Conservation (phyloP, 148 eudicot genomes). For the Heliamphora exappendiculata region DNA sequence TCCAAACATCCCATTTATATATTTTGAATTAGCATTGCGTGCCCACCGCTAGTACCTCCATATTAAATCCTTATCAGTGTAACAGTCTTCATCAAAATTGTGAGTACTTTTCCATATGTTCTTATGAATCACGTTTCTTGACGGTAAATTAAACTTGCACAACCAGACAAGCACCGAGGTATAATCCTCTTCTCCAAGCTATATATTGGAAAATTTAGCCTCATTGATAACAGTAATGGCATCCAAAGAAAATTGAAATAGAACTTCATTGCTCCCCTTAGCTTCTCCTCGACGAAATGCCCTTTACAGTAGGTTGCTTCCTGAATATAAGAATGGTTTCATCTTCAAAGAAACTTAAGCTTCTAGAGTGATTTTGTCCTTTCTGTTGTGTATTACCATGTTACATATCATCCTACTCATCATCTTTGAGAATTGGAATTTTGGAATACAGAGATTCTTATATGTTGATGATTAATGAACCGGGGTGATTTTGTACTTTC, state of each 20-base stretch:
- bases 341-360: not conserved
- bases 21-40: too few species aligned
- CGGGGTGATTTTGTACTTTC: too few species aligned
- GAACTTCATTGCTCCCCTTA: not conserved
- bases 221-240: not conserved
- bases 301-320: not conserved
- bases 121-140: not conserved
- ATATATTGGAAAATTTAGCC: not conserved
- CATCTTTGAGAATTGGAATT: not conserved
- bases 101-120: not conserved
- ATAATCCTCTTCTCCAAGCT: conserved; percentile 2
- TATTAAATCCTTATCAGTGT: too few species aligned
- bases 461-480: too few species aligned
- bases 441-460: too few species aligned
- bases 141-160: not conserved
- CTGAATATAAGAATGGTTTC: not conserved
- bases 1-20: too few species aligned
- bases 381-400: too few species aligned
- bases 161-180: not conserved
- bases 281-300: not conserved
- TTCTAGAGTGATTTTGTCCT: not conserved
- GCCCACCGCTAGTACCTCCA: too few species aligned
- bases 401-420: too few species aligned
- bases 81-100: too few species aligned
- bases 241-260: not conserved